Base-by-base conservation (phyloP, 2,329 filamentous ascomycete species). In the Ascochyta pisi region DNA sequence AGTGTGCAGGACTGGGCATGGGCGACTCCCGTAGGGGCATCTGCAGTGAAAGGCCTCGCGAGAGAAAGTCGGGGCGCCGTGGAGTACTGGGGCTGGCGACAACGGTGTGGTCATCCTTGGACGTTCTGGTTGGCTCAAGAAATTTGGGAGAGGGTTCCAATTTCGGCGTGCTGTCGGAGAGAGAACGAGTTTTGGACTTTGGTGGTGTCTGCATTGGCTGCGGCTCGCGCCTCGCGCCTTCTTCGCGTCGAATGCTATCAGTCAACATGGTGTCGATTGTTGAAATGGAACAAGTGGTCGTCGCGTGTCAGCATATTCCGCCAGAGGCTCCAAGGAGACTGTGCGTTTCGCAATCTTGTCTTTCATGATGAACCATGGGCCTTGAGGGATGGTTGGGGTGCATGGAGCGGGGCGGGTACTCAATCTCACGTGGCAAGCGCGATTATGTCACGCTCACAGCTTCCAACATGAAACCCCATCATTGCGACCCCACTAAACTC, bases 31-130 rank as follows among this genome's bases (percentile, higher is more conserved):
- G 82, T 64, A 79, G 80, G 26, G 89, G 86, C 81, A 92, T 84
- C 69, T 92, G 88, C 64, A 93, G 77, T 22, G 88, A 87, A 54
- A 95, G 81, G 35, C 86, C 87, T 52, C 86, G 84, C 33, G 82
- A 73, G 46, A 86, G 80, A 59, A 89, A 84, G 39, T 85, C 84
- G 46, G 87, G 82, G 60, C 89, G 84, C 56, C 86, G 84, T n/a
- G 92, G 91, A 7, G 91, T 96, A 46, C 70, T 75, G 37, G 78
- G 78, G 50, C 71, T 73, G 35, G 74, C 66, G 23, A 76, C 59
- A 58, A 75, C 71, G 55, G 72, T 75, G 62, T 79, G 74, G 65
- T 81, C 79, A 72, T 81, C 79, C 64, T 79, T 80, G 24, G 76
- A 73, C 33, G 67, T 66, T 26, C 69, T 68, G 26, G 62, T 54